Base-by-base conservation (phyloP, 2,329 filamentous ascomycete genomes). In the Coniochaeta pulveracea region DNA sequence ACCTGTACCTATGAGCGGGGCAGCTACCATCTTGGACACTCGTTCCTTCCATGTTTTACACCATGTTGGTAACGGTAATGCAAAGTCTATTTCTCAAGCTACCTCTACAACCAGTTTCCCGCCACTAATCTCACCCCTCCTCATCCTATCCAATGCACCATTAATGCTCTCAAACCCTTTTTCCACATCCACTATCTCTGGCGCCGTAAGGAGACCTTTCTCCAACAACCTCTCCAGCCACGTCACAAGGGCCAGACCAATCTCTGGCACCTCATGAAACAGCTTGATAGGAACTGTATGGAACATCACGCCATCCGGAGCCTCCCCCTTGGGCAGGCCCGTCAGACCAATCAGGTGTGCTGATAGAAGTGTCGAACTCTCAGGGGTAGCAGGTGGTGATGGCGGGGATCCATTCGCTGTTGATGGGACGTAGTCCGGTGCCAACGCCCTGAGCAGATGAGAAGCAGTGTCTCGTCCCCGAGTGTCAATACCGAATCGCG, bases 221-320 rank as follows among this genome's bases (percentile, higher is more conserved):
- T 65, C 58, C 6, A 86, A 51, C n/a, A 86, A 52, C 16, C 62
- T 57, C 49, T 85, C 80, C 17, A 85, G 56, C 81, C 81, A 86
- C 2, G 58, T 49, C 10, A 74, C 73, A 34, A 85, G 49, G 0
- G 62, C 63, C 40, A 76, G 68, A 0, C 82, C 82, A 0, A 85
- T 60, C 2, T 62, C 61, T 0, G 73, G 68, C 0, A 76, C 64
- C 37, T 80, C 74, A 47, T 88, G 82, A 46, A 84, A 86, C 4
- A 84, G 47, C 52, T 86, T 86, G 40, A 88, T 82, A 0, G 81
- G 81, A 0, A 86, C 76, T 0, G 64, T 72, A 46, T 85, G 80
- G 36, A 75, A 66, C 5, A 60, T 49, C 0, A 75, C 59, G 0
- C 63, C 63, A 0, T 58, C 54, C 0, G 54, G 49, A 0, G 53